These are phyloP conservation scores for Pyronema domesticum DNA, from an alignment of 495 filamentous ascomycete species.

Conservation along the genomic window DNA sequence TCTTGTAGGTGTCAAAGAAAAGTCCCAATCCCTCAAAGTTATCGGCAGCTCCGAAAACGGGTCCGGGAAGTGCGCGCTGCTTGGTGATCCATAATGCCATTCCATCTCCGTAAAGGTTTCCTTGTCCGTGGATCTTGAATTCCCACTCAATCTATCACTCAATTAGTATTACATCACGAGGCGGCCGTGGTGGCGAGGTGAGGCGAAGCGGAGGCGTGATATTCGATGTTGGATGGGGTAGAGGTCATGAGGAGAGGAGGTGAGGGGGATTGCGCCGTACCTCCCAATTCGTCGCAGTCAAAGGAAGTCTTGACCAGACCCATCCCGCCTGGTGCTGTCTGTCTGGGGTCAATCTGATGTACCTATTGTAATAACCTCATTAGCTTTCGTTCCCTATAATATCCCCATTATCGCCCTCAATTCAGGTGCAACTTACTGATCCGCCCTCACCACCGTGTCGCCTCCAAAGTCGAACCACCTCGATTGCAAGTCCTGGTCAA, in stretches of 20 bases:
- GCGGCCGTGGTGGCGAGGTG: conserved; percentile 4
- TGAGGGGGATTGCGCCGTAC: conserved; percentile 27
- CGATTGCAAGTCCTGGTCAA: conserved; percentile 96
- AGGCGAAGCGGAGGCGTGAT: neutral
- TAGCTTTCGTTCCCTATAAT: neutral
- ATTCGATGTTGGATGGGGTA: neutral
- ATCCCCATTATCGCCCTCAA: too few relatives aligned
- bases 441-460: conserved; percentile 80
- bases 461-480: conserved; percentile 99
- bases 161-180: neutral
- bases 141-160: conserved; percentile 63
- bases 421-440: conserved; percentile 41
- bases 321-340: conserved; percentile 77
- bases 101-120: conserved; percentile 86
- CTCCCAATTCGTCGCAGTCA: conserved; percentile 99
- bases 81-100: conserved; percentile 98
- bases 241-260: neutral
- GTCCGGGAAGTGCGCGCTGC: conserved; percentile 60
- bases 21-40: conserved; percentile 87
- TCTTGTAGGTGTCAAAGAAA: conserved; percentile 99
- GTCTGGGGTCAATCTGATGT: conserved; percentile 83
- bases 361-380: conserved; percentile 33
- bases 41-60: conserved; percentile 78
- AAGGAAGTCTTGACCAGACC: conserved; percentile 79
- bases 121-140: conserved; percentile 70